A percentile compares a stretch with the other conserved stretches of the same genome.
Conservation (phyloP, 495 filamentous ascomycete genomes). For the Aspergillus hancockii region DNA sequence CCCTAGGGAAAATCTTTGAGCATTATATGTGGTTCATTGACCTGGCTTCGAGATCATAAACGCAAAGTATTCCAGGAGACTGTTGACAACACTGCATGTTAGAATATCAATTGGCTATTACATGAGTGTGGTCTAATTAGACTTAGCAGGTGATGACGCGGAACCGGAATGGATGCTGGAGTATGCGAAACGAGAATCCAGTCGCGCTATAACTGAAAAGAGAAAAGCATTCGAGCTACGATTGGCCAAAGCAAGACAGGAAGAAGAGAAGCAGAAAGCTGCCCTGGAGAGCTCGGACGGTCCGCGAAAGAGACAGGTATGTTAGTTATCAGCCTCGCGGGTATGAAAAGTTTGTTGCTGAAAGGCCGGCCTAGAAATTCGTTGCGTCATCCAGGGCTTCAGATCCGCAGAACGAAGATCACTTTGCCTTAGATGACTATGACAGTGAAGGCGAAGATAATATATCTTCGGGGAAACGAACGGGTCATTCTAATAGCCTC, state of each 20-base stretch:
- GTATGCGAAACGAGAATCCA: constrained; percentile 65
- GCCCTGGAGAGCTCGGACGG: constrained; percentile 45
- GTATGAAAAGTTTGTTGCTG: constrained; percentile 3
- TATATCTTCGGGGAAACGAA: constrained; percentile 18
- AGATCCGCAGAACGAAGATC: constrained; percentile 60
- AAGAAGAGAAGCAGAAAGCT: constrained; percentile 64
- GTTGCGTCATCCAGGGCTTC: constrained; percentile 27
- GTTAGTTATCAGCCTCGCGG: background rate
- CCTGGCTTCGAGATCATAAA: constrained; percentile 90
- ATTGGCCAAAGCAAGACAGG: constrained; percentile 65
- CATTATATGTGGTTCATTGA: constrained; percentile 87
- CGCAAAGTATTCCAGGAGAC: constrained; percentile 60
- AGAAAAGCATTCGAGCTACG: constrained; percentile 71
- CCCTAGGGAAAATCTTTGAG: constrained; percentile 91
- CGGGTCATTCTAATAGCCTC: constrained; percentile 33
- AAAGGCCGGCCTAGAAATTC: constrained; percentile 31
- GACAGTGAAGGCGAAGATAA: constrained; percentile 62
- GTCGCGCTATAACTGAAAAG: constrained; percentile 62
- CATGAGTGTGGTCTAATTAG: constrained; percentile 10
- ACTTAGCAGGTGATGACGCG: constrained; percentile 54
- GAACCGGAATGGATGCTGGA: constrained; percentile 92
- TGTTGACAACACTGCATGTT: constrained; percentile 37
- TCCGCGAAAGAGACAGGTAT: constrained; percentile 53
- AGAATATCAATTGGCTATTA: constrained; percentile 10
- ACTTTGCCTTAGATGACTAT: constrained; percentile 80